Percentiles rank a stretch among this genome's conserved stretches.
phyloP scores from a whole-genome alignment of 2,329 filamentous ascomycete species.

The Helotiales sp. region DNA sequence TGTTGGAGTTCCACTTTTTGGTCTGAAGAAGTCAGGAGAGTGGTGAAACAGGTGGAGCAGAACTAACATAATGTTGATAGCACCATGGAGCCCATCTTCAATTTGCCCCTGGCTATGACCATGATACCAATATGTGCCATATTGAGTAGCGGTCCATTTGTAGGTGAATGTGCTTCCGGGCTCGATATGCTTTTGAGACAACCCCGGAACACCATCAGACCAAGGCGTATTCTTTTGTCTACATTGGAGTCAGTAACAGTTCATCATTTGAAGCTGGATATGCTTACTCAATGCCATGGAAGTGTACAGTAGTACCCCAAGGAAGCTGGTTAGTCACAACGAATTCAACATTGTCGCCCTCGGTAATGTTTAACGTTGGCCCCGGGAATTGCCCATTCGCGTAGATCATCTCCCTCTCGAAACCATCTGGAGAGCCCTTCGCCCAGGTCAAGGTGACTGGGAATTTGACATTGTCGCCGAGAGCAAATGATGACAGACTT shows the following conservation, averaged over 20 bases:
- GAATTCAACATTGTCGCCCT: slow-evolving; percentile 30
- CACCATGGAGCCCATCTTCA: slow-evolving; percentile 32
- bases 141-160: slow-evolving; percentile 39
- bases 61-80: slow-evolving; percentile 31
- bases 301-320: slow-evolving; percentile 41
- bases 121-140: slow-evolving; percentile 40
- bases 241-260: slow-evolving; percentile 23
- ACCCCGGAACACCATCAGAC: slow-evolving; percentile 42
- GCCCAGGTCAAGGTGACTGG: slow-evolving; percentile 20
- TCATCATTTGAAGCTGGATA: not conserved
- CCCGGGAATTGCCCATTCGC: slow-evolving; percentile 30
- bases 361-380: slow-evolving; percentile 37
- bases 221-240: slow-evolving; percentile 34
- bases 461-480: not conserved
- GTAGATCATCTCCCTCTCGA: slow-evolving; percentile 23
- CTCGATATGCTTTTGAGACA: slow-evolving; percentile 43
- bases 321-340: slow-evolving; percentile 34
- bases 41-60: too few relatives aligned
- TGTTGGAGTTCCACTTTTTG: slow-evolving; percentile 2
- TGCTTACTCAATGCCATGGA: slow-evolving; percentile 37
- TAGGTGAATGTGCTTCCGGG: slow-evolving; percentile 41
- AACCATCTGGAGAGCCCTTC: slow-evolving; percentile 21
- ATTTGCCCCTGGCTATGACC: slow-evolving; percentile 36
- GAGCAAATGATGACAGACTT: not conserved
- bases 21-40: slow-evolving; percentile 6